These are phyloP conservation scores for Pseudogymnoascus sp. DNA, from an alignment of 2,329 filamentous ascomycete genomes.

Conservation along the genomic window DNA sequence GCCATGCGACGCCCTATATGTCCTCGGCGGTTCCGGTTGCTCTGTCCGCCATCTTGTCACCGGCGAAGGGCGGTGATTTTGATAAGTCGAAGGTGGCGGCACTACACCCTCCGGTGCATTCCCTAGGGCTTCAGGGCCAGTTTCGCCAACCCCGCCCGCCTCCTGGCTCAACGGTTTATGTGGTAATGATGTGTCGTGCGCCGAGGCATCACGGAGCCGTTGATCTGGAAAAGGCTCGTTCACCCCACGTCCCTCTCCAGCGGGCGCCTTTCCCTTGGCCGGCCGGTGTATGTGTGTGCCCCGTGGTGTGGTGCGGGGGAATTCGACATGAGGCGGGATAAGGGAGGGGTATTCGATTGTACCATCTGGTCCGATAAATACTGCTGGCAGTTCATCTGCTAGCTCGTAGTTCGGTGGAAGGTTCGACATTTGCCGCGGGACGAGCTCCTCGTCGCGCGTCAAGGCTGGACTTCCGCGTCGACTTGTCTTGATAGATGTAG, in stretches of 20 bases:
- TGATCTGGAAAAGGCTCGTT: slow-evolving; percentile 2
- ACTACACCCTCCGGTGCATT: background rate
- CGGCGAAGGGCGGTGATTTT: background rate
- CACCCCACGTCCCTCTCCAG: background rate
- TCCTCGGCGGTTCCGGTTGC: background rate
- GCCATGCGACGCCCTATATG: background rate
- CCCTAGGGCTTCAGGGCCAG: background rate
- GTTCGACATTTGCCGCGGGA: background rate
- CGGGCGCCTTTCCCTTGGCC: background rate
- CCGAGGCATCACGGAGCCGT: background rate
- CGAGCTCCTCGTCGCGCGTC: background rate
- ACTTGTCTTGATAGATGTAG: background rate
- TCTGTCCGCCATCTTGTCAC: background rate
- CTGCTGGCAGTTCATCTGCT: slow-evolving; percentile 2
- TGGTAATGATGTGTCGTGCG: background rate
- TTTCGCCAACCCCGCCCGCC: background rate
- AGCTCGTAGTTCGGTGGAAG: slow-evolving; percentile 1
- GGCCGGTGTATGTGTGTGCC: background rate
- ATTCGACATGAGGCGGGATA: slow-evolving; percentile 7
- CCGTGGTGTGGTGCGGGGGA: background rate
- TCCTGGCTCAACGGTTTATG: background rate
- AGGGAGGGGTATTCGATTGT: background rate
- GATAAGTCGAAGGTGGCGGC: background rate
- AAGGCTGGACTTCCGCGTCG: background rate
- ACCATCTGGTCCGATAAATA: background rate